phyloP scores from a whole-genome alignment of 306 rosid species.

The Cicer pinnatifidum region DNA sequence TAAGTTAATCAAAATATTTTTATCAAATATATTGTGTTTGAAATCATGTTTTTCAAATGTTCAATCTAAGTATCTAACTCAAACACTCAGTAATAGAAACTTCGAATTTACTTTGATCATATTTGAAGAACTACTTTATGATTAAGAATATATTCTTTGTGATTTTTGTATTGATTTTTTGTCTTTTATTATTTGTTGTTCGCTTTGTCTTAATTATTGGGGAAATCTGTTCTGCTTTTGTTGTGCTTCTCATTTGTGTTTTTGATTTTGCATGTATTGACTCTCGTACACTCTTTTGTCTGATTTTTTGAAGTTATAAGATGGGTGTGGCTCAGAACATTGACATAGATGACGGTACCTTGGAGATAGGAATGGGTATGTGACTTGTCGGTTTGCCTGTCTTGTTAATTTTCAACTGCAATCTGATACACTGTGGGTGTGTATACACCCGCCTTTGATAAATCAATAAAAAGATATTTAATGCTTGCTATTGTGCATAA shows the following conservation, averaged over 20 bases:
- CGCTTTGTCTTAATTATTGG: conserved; percentile 23
- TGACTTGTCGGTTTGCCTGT: conserved; percentile 32
- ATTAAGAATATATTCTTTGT: neutral
- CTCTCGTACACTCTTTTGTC: conserved; percentile 38
- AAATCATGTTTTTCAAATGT: neutral
- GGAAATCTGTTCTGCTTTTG: conserved; percentile 7
- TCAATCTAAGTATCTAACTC: neutral
- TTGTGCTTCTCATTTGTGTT: conserved; percentile 19
- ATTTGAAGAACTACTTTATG: conserved; percentile 3
- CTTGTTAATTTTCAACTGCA: conserved; percentile 21
- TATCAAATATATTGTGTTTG: neutral
- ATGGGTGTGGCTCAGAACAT: conserved; percentile 75
- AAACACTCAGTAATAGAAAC: neutral
- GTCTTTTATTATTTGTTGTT: neutral
- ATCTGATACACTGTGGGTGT: conserved; percentile 5
- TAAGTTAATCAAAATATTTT: neutral
- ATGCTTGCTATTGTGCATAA: conserved; percentile 5
- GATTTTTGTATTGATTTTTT: conserved; percentile 3
- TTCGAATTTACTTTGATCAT: conserved; percentile 1
- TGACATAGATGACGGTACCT: conserved; percentile 70
- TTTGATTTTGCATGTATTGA: conserved; percentile 39
- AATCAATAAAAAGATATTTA: neutral
- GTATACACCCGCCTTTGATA: neutral
- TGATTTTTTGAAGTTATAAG: conserved; percentile 48
- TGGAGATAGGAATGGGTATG: conserved; percentile 99